Conservation (phyloP, 345 rosid species). For the Turnera subulata region DNA sequence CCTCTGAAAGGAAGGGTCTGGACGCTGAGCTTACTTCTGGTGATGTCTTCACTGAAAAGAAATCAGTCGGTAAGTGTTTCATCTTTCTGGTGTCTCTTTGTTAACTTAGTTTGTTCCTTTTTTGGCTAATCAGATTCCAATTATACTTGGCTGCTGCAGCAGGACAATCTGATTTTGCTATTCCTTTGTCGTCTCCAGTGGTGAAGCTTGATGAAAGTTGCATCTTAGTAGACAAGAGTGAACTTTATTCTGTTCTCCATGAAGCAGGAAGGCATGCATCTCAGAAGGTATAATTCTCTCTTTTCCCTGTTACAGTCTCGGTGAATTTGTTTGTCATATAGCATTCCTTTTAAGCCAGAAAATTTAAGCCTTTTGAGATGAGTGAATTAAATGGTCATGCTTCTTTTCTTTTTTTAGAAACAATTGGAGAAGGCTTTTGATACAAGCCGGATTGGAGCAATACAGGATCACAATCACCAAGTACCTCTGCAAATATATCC, state of each 20-base stretch:
- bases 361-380: neutral
- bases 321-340: neutral
- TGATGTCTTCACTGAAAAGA: neutral
- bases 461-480: neutral
- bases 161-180: too few species aligned
- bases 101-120: neutral
- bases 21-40: slow-evolving; percentile 8
- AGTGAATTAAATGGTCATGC: neutral
- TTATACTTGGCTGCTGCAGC: neutral
- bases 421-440: neutral
- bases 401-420: slow-evolving; percentile 6
- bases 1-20: slow-evolving; percentile 2
- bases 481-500: neutral
- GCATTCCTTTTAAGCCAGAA: neutral
- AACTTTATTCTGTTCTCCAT: slow-evolving; percentile 7
- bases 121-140: neutral
- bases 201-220: slow-evolving; percentile 29
- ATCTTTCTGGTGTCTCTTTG: too few species aligned
- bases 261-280: slow-evolving; percentile 6
- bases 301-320: neutral
- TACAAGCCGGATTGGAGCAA: neutral
- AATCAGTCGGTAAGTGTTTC: slow-evolving; percentile 18
- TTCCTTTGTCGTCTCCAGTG: neutral
- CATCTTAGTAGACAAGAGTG: slow-evolving; percentile 16
- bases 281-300: slow-evolving; percentile 22